Conservation (phyloP, 805 yeast species). For the Kluyveromyces lactis region DNA sequence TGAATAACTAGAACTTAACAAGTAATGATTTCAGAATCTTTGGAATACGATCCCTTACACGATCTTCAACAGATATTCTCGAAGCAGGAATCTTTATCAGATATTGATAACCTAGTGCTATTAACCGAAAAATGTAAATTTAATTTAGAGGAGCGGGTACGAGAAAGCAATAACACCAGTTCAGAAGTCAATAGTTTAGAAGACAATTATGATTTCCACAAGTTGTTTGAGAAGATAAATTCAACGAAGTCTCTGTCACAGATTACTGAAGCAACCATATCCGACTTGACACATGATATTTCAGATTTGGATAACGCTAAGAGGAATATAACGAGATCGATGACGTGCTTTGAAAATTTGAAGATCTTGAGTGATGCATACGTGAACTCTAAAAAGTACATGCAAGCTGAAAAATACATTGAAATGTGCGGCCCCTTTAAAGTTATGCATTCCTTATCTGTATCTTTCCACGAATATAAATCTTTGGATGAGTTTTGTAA, state of each 20-base stretch:
- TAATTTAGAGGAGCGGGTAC: constrained; percentile 26
- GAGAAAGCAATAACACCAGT: constrained; percentile 17
- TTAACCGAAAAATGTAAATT: constrained; percentile 45
- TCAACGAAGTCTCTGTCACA: constrained; percentile 56
- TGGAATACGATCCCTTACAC: constrained; percentile 43
- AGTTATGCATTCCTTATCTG: constrained; percentile 26
- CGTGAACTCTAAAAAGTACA: constrained; percentile 13
- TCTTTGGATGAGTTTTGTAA: constrained; percentile 57
- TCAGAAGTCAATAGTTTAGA: constrained; percentile 15
- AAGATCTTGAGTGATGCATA: constrained; percentile 65
- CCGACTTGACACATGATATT: constrained; percentile 67
- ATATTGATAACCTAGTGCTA: constrained; percentile 41
- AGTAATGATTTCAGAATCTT: constrained; percentile 25
- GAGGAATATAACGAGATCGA: constrained; percentile 70
- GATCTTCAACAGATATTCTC: constrained; percentile 46
- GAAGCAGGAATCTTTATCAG: constrained; percentile 41
- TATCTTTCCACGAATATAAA: constrained; percentile 54
- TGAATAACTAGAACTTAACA: too few relatives aligned
- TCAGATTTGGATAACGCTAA: constrained; percentile 75
- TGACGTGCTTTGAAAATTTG: constrained; percentile 78
- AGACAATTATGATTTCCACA: constrained; percentile 22
- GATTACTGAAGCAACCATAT: constrained; percentile 56
- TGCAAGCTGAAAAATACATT: constrained; percentile 12
- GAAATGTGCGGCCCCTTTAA: constrained; percentile 24
- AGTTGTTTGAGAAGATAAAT: constrained; percentile 41